These are phyloP conservation scores for Bipolaris gigantea DNA, from an alignment of 2,329 filamentous ascomycete species.

Conservation along the genomic window DNA sequence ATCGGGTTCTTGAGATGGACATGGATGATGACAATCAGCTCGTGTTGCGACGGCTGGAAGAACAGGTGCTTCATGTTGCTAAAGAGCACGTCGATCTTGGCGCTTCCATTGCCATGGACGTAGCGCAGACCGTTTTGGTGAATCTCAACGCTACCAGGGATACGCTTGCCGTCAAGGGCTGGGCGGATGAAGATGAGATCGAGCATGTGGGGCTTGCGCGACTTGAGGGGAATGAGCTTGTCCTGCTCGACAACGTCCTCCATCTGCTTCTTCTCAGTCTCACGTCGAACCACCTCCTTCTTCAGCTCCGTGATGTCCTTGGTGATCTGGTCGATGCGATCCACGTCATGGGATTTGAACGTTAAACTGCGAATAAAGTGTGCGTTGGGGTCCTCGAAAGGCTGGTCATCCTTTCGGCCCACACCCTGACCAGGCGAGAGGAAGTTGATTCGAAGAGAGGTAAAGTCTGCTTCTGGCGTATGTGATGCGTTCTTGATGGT, in stretches of 20 bases:
- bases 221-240: constrained; percentile 92
- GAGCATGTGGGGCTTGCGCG: constrained; percentile 85
- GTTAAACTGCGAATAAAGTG: constrained; percentile 96
- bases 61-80: constrained; percentile 98
- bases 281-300: constrained; percentile 85
- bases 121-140: constrained; percentile 99
- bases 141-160: constrained; percentile 93
- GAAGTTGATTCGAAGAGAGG: constrained; percentile 95
- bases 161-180: constrained; percentile 93
- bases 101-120: constrained; percentile 72
- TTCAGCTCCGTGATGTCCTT: constrained; percentile 95
- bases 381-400: constrained; percentile 92
- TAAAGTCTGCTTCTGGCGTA: constrained; percentile 92
- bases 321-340: constrained; percentile 86
- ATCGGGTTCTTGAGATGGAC: constrained; percentile 98
- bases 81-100: constrained; percentile 91
- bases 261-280: constrained; percentile 99
- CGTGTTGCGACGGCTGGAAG: constrained; percentile 96
- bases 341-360: constrained; percentile 86
- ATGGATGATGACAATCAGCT: constrained; percentile 97
- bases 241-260: constrained; percentile 99
- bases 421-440: constrained; percentile 96
- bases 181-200: constrained; percentile 96
- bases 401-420: constrained; percentile 93
- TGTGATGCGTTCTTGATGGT: constrained; percentile 99